phyloP scores from a whole-genome alignment of 805 yeast species.

The Candida coleopterorum region DNA sequence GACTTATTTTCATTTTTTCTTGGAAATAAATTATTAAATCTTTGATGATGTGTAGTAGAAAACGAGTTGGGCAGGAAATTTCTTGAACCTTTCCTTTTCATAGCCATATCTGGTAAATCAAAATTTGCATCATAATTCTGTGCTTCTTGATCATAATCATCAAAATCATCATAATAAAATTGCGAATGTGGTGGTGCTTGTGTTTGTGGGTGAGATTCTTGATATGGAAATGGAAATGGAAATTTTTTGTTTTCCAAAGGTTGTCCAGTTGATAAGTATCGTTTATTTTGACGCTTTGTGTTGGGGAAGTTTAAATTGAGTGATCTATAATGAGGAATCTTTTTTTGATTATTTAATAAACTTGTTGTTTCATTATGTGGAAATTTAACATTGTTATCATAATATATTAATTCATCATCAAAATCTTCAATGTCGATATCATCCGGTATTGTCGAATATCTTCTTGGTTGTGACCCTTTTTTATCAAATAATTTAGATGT shows the following conservation, averaged over 20 bases:
- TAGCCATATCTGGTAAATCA: slow-evolving; percentile 9
- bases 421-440: slow-evolving; percentile 52
- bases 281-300: slow-evolving; percentile 19
- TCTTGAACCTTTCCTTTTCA: slow-evolving; percentile 10
- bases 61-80: slow-evolving; percentile 9
- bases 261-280: slow-evolving; percentile 37
- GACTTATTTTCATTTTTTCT: slow-evolving; percentile 16
- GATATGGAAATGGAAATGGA: slow-evolving; percentile 32
- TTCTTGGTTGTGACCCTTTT: slow-evolving; percentile 65
- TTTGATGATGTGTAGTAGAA: slow-evolving; percentile 12
- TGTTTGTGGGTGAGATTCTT: slow-evolving; percentile 11
- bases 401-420: slow-evolving; percentile 49
- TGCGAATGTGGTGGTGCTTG: slow-evolving; percentile 10
- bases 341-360: slow-evolving; percentile 25
- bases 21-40: slow-evolving; percentile 23
- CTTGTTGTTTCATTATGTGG: slow-evolving; percentile 23
- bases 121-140: slow-evolving; percentile 11
- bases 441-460: slow-evolving; percentile 69
- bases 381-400: slow-evolving; percentile 30
- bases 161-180: slow-evolving; percentile 31
- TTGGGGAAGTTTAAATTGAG: slow-evolving; percentile 30
- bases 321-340: slow-evolving; percentile 40
- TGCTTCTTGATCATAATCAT: slow-evolving; percentile 35
- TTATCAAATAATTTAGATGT: slow-evolving; percentile 71
- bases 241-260: slow-evolving; percentile 18